Evolutionary conservation across 2,329 filamentous ascomycete species (phyloP), one percentile per base, ranked within the genome.

Genomic region (Phaeoacremonium minimum): DNA sequence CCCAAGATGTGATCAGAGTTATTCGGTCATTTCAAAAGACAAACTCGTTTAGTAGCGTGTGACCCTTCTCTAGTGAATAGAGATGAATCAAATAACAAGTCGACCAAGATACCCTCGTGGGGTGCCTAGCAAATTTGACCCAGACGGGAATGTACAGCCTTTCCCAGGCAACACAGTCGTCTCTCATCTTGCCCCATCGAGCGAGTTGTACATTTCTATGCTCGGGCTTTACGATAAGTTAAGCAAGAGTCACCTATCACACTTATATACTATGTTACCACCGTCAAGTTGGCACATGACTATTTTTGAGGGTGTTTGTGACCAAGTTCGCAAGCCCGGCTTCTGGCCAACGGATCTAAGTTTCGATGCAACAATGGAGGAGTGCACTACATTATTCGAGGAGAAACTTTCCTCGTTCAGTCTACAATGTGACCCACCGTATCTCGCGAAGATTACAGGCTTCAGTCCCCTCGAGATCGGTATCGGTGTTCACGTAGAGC

Each of bases 241-340:
- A 4, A 20, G 36, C 17, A n/a, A 30, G 7, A 40, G 41, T 36
- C 37, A 43, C 7, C 37, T 50, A n/a, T 15, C 45, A 2, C 12
- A 30, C 7, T 37, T 50, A 9, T 42, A 47, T 30, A 32, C 46
- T 11, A 38, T 52, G 13, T 46, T 55, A 2, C 49, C 49, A 9
- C 37, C 48, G 2, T 15, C 40, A 8, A 51, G 47, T 41, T 53
- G 49, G 47, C 52, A 53, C 43, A 51, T 52, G 47, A 51, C 52
- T 16, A 31, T 53, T 19, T 53, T 54, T 43, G 51, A 53, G 29
- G 50, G 47, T 18, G 44, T 51, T 11, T 48, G 48, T 35, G 47
- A 53, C 42, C 32, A 38, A 28, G 46, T 44, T 12, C 45, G 48
- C 29, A 16, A 32, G 11, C 36, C 42, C 3, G 45, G 41, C 16